phyloP scores from a whole-genome alignment of 2,329 filamentous ascomycete genomes.

The Hypoxylon sp. region DNA sequence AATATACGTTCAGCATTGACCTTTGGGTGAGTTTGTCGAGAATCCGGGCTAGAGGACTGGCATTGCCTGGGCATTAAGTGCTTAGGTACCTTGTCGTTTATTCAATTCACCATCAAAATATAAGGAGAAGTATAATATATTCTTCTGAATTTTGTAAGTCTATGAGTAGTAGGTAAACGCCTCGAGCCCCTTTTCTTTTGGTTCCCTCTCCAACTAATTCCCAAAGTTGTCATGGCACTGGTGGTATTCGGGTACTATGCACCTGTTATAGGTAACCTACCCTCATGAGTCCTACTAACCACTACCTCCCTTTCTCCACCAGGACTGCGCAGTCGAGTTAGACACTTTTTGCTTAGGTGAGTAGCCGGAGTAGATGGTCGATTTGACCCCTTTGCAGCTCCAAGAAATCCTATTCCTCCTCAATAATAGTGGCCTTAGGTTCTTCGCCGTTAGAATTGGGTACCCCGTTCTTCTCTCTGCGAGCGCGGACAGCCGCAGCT shows the following conservation, averaged over 20 bases:
- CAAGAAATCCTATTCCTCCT: slow-evolving; percentile 63
- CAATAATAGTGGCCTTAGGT: slow-evolving; percentile 56
- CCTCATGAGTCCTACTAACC: not conserved
- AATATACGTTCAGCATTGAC: not conserved
- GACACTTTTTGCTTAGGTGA: too few species aligned
- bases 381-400: too few species aligned
- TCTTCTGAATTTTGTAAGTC: slow-evolving; percentile 7
- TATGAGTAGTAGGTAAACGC: slow-evolving; percentile 14
- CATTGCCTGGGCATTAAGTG: too few species aligned
- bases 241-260: slow-evolving; percentile 8
- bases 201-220: slow-evolving; percentile 2
- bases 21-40: too few species aligned
- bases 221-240: slow-evolving; percentile 6
- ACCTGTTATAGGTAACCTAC: not conserved
- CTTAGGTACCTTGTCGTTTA: too few species aligned
- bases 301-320: not conserved
- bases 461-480: slow-evolving; percentile 65
- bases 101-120: too few species aligned
- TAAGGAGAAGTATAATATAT: not conserved
- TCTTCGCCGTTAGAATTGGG: slow-evolving; percentile 44
- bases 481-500: slow-evolving; percentile 80
- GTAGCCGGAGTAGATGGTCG: too few species aligned
- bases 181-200: slow-evolving; percentile 18
- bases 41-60: too few species aligned
- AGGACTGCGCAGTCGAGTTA: too few species aligned